A percentile compares a stretch with the other conserved stretches of the same genome.
Evolutionary conservation across 2,329 filamentous ascomycete genomes (phyloP).

Genomic region (Trichoderma sp.): DNA sequence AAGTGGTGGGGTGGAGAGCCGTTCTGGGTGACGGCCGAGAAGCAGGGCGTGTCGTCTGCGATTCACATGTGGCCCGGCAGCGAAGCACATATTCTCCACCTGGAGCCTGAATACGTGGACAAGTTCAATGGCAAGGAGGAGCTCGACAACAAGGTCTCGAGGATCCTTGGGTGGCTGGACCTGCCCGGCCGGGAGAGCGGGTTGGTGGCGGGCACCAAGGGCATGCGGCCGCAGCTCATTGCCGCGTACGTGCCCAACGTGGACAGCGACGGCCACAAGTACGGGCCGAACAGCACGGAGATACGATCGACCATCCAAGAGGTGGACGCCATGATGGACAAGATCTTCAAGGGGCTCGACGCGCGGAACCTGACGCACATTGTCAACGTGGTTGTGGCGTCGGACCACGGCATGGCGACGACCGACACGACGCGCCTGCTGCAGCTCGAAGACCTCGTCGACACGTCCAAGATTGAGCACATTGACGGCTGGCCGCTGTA

Average conservation of each 20-base stretch:
- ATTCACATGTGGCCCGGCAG: constrained; percentile 99
- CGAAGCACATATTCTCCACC: constrained; percentile 77
- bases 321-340: constrained; percentile 82
- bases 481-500: constrained; percentile 94
- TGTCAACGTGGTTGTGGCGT: constrained; percentile 94
- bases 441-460: constrained; percentile 87
- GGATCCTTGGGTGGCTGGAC: constrained; percentile 83
- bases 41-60: constrained; percentile 73
- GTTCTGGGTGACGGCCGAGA: constrained; percentile 90
- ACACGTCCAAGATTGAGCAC: constrained; percentile 75
- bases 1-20: constrained; percentile 97
- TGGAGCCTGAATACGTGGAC: constrained; percentile 80
- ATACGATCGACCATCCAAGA: constrained; percentile 74
- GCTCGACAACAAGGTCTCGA: constrained; percentile 73
- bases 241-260: constrained; percentile 94
- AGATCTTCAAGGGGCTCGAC: constrained; percentile 75
- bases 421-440: constrained; percentile 79
- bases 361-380: constrained; percentile 82
- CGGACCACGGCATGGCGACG: constrained; percentile 97
- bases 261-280: constrained; percentile 82
- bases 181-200: constrained; percentile 70
- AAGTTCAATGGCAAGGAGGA: constrained; percentile 78
- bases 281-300: constrained; percentile 93
- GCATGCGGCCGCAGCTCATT: constrained; percentile 82
- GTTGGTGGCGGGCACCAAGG: constrained; percentile 49